phyloP scores from a whole-genome alignment of 192 early-diverging fungal species.

The Coemansia sp. region DNA sequence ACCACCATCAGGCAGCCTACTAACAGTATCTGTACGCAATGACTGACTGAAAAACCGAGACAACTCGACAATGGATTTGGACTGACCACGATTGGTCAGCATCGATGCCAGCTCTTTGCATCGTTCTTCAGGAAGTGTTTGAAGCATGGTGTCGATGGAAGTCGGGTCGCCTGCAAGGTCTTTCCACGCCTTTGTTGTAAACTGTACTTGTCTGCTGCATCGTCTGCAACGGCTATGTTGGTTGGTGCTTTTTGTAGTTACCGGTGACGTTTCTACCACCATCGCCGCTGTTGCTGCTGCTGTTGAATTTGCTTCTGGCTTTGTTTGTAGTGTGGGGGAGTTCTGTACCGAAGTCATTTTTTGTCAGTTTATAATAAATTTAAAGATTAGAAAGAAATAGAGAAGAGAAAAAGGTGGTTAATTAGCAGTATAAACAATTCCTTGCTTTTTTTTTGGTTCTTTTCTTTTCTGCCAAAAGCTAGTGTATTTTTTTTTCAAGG shows the following conservation, averaged over 20 bases:
- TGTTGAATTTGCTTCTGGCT: neutral
- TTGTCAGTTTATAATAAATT: too few species aligned
- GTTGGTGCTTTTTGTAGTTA: neutral
- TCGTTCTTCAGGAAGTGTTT: slow-evolving; percentile 28
- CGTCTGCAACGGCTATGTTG: slow-evolving; percentile 26
- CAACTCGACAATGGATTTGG: slow-evolving; percentile 8
- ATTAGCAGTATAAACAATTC: too few species aligned
- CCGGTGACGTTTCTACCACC: slow-evolving; percentile 5
- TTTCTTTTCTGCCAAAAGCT: too few species aligned
- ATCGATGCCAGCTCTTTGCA: slow-evolving; percentile 17
- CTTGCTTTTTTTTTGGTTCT: too few species aligned
- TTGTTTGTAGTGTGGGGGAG: too few species aligned
- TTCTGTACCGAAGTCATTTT: too few species aligned
- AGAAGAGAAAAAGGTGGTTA: too few species aligned
- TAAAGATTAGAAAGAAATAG: too few species aligned
- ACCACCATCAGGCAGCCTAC: slow-evolving; percentile 11
- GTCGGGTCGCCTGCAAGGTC: neutral
- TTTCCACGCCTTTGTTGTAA: slow-evolving; percentile 21
- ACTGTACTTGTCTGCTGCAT: slow-evolving; percentile 28
- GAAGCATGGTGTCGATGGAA: slow-evolving; percentile 18
- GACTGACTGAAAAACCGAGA: slow-evolving; percentile 36
- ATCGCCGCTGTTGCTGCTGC: neutral
- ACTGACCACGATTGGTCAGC: neutral
- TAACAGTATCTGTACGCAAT: slow-evolving; percentile 34
- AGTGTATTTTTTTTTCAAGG: too few species aligned